Evolutionary conservation across 306 rosid genomes (phyloP).

Genomic region (Sicyos baderoa): DNA sequence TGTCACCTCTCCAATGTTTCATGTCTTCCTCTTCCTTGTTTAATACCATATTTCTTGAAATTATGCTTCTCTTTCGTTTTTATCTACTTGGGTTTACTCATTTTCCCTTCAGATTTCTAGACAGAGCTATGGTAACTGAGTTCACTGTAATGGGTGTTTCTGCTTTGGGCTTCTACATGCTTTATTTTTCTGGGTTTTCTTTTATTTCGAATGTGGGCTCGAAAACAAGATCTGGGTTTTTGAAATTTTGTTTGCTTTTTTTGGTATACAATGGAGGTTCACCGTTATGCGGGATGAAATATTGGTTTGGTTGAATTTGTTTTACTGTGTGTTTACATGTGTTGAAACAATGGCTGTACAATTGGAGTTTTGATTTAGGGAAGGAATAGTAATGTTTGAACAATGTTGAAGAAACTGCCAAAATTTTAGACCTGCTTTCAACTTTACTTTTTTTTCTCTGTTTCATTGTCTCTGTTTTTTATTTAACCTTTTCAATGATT

Average conservation of each 20-base stretch:
- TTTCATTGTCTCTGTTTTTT: slow-evolving; percentile 29
- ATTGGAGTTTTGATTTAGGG: slow-evolving; percentile 34
- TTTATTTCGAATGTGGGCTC: not conserved
- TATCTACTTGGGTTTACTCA: slow-evolving; percentile 43
- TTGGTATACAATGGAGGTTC: slow-evolving; percentile 19
- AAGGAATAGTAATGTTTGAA: slow-evolving; percentile 42
- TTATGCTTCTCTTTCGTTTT: slow-evolving; percentile 25
- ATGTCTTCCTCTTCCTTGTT: slow-evolving; percentile 14
- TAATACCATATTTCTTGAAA: slow-evolving; percentile 24
- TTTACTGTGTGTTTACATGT: slow-evolving; percentile 9
- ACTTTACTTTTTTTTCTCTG: slow-evolving; percentile 31
- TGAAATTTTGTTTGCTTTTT: slow-evolving; percentile 19
- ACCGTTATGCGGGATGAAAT: not conserved
- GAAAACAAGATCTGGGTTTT: slow-evolving; percentile 29
- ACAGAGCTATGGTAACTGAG: slow-evolving; percentile 33
- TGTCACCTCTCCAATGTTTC: slow-evolving; percentile 20
- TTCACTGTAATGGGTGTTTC: slow-evolving; percentile 35
- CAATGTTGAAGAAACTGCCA: slow-evolving; percentile 32
- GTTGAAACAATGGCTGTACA: slow-evolving; percentile 30
- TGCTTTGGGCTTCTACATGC: slow-evolving; percentile 29
- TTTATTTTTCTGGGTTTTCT: slow-evolving; percentile 10
- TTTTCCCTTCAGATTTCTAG: slow-evolving; percentile 31
- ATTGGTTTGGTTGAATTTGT: not conserved
- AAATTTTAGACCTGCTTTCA: slow-evolving; percentile 27
- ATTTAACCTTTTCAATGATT: slow-evolving; percentile 22